phyloP scores from a whole-genome alignment of 208 protist species.

The Crithidia mellificae region DNA sequence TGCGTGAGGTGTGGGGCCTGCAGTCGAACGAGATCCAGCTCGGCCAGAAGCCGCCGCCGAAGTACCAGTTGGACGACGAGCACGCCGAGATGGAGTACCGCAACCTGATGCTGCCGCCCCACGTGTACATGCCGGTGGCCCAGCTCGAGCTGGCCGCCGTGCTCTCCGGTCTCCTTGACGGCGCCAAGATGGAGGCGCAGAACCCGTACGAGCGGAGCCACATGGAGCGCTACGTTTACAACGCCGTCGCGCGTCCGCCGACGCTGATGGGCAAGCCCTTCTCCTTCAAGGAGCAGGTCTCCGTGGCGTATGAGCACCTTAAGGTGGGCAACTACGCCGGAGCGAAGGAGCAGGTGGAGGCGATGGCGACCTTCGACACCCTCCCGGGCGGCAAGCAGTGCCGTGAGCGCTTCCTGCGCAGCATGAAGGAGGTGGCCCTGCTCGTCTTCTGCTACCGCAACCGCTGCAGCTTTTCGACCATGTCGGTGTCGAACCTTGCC shows the following conservation, averaged over 20 bases:
- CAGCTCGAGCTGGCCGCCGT: slow-evolving; percentile 79
- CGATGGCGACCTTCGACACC: slow-evolving; percentile 62
- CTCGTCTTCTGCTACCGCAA: slow-evolving; percentile 81
- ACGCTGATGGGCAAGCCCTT: slow-evolving; percentile 65
- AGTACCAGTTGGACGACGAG: slow-evolving; percentile 38
- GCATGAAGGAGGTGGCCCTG: slow-evolving; percentile 75
- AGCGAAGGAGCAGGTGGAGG: slow-evolving; percentile 59
- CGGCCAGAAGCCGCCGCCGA: slow-evolving; percentile 53
- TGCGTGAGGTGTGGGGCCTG: slow-evolving; percentile 63
- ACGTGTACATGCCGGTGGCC: slow-evolving; percentile 63
- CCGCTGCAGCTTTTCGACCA: slow-evolving; percentile 74
- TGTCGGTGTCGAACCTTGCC: slow-evolving; percentile 74
- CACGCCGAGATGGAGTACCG: slow-evolving; percentile 61
- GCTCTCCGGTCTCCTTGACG: slow-evolving; percentile 75
- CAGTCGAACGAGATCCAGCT: slow-evolving; percentile 61
- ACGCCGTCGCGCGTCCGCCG: slow-evolving; percentile 47
- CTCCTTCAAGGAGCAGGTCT: slow-evolving; percentile 65
- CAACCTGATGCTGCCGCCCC: slow-evolving; percentile 54
- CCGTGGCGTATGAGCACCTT: slow-evolving; percentile 66
- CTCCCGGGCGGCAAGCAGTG: slow-evolving; percentile 59
- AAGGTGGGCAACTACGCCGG: slow-evolving; percentile 70
- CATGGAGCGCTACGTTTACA: slow-evolving; percentile 74
- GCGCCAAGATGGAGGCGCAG: slow-evolving; percentile 73
- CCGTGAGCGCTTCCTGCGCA: slow-evolving; percentile 47
- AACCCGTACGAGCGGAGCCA: slow-evolving; percentile 78